Conservation (phyloP, 2,329 filamentous ascomycete species). For the Didymella glomerata region DNA sequence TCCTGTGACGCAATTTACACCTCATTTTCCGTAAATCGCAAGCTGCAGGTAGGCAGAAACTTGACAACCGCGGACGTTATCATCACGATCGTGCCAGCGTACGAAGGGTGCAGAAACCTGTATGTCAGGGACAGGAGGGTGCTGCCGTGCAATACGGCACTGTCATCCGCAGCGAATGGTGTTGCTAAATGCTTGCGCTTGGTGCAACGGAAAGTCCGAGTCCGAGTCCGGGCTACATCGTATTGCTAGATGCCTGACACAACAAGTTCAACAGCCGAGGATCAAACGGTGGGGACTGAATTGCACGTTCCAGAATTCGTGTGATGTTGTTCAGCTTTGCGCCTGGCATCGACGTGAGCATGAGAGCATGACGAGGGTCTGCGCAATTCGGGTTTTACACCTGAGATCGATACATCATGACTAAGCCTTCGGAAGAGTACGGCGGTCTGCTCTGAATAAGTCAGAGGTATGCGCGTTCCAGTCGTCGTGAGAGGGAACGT, state of each 20-base stretch:
- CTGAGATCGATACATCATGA: not conserved
- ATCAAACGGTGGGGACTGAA: not conserved
- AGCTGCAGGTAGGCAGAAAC: not conserved
- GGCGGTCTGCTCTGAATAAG: not conserved
- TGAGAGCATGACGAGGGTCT: not conserved
- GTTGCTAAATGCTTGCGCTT: not conserved
- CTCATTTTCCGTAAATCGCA: conserved; percentile 4
- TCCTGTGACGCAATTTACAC: conserved; percentile 9
- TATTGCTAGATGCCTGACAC: not conserved
- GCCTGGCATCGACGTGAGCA: not conserved
- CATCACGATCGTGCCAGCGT: not conserved
- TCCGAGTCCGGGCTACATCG: not conserved
- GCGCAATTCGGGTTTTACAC: not conserved
- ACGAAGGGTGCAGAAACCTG: not conserved
- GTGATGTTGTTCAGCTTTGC: not conserved
- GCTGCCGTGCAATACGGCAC: not conserved
- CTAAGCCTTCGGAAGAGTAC: not conserved
- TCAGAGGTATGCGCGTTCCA: not conserved
- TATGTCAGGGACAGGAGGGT: not conserved
- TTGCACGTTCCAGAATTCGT: not conserved
- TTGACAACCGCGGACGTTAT: not conserved
- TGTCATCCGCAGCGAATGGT: not conserved
- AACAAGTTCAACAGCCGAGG: not conserved
- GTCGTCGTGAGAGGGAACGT: not conserved
- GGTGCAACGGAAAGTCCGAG: not conserved